Base-by-base conservation (phyloP, 768 basidiomycete genomes). In the Suillus subalutaceus region DNA sequence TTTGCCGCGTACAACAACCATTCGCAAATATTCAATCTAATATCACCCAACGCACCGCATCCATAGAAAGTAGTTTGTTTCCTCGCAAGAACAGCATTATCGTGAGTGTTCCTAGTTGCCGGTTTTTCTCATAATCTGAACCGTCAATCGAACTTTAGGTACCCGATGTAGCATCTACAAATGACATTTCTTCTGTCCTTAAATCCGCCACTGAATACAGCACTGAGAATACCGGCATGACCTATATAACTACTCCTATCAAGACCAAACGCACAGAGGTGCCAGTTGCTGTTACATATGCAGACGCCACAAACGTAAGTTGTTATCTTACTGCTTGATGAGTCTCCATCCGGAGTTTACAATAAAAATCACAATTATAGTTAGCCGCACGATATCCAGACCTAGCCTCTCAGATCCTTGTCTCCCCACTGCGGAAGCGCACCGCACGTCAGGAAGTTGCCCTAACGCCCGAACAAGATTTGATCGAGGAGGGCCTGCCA, bases 271-370 rank as follows among this genome's bases (percentile, higher is more conserved):
- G n/a, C 12, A 5, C 64, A 37, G 32, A 23, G 4, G 61, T 68
- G 26, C 68, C 68, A 30, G 30, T 63, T n/a, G 66, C 68, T 44
- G 66, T 70, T 43, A 81, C 80, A 16, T 81, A 80, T 64, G 80
- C 80, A 6, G 80, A 81, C 69, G 78, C 80, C 48, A 74, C 79
- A 32, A 79, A 81, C 69, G 81, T 80, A 70, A 68, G 75, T 66
- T 61, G 58, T 38, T 65, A 6, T 62, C 40, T 40, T 35, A 5
- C 41, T 52, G 30, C 53, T 57, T 52, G 65, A 15, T 23, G 59
- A 26, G 26, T 20, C 48, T 38, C 50, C 30, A 43, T 52, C n/a
- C 40, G 5, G 62, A 44, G n/a, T 30, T 30, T 0, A 41, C 16
- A 30, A 60, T 60, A 30, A 26, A 13, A 55, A 30, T 63, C 26